A percentile compares a stretch with the other conserved stretches of the same genome.
phyloP scores from a whole-genome alignment of 345 rosid species.

The Eucalyptus paniculata region DNA sequence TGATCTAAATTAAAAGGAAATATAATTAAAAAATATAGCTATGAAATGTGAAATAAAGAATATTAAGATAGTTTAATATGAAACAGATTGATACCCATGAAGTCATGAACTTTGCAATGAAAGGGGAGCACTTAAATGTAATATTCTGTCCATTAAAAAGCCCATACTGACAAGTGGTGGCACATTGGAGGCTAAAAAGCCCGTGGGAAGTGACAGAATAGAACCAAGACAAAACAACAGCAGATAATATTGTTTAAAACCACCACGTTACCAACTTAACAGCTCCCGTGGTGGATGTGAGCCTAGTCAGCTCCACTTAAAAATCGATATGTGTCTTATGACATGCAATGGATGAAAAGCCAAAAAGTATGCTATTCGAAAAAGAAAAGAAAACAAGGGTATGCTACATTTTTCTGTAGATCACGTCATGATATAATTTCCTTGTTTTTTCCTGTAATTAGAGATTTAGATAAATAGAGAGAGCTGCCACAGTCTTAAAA shows the following conservation, averaged over 20 bases:
- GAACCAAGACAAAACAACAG: background rate
- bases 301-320: no score
- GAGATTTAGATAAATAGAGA: background rate
- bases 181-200: background rate
- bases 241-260: no score
- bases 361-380: no score
- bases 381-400: background rate
- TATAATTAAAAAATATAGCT: background rate
- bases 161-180: background rate
- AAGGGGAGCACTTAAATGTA: background rate
- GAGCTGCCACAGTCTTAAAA: no score
- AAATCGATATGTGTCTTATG: no score
- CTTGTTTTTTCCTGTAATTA: background rate
- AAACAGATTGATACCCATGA: background rate
- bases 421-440: background rate
- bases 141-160: background rate
- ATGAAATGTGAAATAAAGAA: background rate
- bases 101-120: background rate
- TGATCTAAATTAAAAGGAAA: background rate
- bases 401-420: background rate
- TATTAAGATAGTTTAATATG: background rate
- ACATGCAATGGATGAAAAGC: no score
- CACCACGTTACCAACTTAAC: no score
- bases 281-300: no score
- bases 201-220: background rate